Evolutionary conservation across 2,329 filamentous ascomycete species (phyloP).

Genomic region (Botryotinia calthae): DNA sequence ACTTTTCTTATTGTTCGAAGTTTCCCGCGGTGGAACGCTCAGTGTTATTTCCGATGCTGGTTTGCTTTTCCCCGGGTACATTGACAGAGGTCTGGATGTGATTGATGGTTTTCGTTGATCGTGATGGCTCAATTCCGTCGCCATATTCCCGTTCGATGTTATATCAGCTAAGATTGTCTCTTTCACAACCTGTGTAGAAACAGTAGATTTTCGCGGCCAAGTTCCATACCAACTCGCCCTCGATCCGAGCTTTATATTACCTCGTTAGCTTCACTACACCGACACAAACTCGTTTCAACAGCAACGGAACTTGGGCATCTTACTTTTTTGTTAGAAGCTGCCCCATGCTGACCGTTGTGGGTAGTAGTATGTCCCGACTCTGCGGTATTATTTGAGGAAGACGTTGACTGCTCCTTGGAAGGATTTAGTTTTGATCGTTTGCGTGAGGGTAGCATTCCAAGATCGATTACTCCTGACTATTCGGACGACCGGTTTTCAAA

Average conservation of each 20-base stretch:
- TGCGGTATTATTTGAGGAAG: constrained; percentile 19
- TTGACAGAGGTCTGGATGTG: constrained; percentile 34
- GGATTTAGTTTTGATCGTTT: constrained; percentile 33
- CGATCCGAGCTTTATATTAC: constrained; percentile 29
- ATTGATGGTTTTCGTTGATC: constrained; percentile 31
- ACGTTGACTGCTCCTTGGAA: constrained; percentile 26
- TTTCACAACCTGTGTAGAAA: constrained; percentile 58
- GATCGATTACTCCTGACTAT: neutral
- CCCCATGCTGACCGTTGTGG: constrained; percentile 4
- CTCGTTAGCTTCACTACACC: constrained; percentile 18
- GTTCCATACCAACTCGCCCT: constrained; percentile 58
- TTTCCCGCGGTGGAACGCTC: constrained; percentile 25
- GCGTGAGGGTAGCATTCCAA: constrained; percentile 35
- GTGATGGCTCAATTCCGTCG: constrained; percentile 34
- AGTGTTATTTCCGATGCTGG: constrained; percentile 38
- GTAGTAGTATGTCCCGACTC: constrained; percentile 21
- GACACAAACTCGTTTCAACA: constrained; percentile 1
- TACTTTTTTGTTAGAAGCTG: constrained; percentile 8
- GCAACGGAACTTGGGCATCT: neutral
- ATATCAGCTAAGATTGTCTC: constrained; percentile 58
- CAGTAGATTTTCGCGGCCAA: constrained; percentile 53
- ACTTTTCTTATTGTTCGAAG: constrained; percentile 17
- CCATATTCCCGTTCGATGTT: constrained; percentile 30
- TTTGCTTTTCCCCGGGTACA: constrained; percentile 39
- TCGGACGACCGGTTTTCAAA: neutral